A percentile compares a stretch with the other conserved stretches of the same genome.
These are phyloP conservation scores for Coccomyxa sp. DNA, from an alignment of 139 green algal genomes.

Conservation along the genomic window DNA sequence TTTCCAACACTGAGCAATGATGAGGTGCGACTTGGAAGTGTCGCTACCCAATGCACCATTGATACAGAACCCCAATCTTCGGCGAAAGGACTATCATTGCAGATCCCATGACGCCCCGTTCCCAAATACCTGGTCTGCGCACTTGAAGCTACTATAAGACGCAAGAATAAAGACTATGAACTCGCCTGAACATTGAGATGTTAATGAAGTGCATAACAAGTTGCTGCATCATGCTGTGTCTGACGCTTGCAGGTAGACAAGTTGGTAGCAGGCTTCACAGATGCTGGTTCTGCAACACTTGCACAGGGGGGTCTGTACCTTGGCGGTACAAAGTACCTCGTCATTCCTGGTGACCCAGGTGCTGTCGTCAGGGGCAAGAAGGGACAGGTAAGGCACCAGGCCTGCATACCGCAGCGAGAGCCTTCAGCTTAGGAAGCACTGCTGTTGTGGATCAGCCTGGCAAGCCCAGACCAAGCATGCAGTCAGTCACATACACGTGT, in stretches of 20 bases:
- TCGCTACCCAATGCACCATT: background rate
- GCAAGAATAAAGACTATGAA: slow-evolving; percentile 1
- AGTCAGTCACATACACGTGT: no score
- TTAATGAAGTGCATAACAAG: background rate
- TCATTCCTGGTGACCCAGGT: slow-evolving; percentile 51
- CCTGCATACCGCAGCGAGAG: no score
- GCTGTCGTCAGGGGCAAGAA: slow-evolving; percentile 69
- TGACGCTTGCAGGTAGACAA: slow-evolving; percentile 6
- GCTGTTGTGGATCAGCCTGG: no score
- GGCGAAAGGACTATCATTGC: no score
- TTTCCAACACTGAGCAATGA: slow-evolving; percentile 56
- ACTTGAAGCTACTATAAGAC: background rate
- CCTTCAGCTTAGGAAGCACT: no score
- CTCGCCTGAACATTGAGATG: background rate
- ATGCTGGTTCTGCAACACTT: slow-evolving; percentile 29
- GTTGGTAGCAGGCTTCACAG: slow-evolving; percentile 45
- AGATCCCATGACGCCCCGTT: no score
- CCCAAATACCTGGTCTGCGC: background rate
- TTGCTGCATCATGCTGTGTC: no score
- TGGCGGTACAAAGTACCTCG: slow-evolving; percentile 58
- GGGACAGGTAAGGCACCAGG: no score
- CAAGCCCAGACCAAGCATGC: no score
- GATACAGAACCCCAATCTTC: no score
- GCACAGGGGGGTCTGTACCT: slow-evolving; percentile 48
- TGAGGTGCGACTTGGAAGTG: slow-evolving; percentile 20